Conservation (phyloP, 352 stramenopile genomes). For the Phytophthora hibernalis region DNA sequence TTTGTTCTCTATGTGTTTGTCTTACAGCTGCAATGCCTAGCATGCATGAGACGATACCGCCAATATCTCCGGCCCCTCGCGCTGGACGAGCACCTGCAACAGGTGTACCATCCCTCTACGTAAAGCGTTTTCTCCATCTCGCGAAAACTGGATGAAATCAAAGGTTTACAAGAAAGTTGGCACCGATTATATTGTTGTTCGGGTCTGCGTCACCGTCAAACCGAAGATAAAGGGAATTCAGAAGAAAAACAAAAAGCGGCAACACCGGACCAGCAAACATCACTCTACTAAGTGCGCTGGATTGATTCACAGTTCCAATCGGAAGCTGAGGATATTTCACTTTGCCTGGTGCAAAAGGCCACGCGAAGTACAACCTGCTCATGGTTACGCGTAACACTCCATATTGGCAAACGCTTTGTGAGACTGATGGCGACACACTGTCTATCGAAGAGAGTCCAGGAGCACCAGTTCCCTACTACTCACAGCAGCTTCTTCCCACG, state of each 20-base stretch:
- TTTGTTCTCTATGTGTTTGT: too few relatives aligned
- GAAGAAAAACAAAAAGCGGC: neutral
- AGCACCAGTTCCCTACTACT: neutral
- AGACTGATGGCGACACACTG: neutral
- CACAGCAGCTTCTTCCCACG: neutral
- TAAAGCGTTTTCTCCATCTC: neutral
- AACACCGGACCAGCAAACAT: neutral
- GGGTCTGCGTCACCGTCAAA: neutral
- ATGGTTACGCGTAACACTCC: neutral
- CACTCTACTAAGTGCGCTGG: neutral
- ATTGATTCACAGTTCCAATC: neutral
- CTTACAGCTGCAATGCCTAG: neutral
- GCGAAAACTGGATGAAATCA: neutral
- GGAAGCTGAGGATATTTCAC: neutral
- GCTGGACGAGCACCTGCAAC: neutral
- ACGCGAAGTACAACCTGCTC: neutral
- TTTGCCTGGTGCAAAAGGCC: neutral
- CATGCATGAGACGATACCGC: neutral
- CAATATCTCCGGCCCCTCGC: neutral
- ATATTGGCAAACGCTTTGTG: slow-evolving; percentile 1
- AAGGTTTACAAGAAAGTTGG: neutral
- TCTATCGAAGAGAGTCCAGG: neutral
- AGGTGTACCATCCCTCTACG: neutral
- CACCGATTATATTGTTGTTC: neutral
- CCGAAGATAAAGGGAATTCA: neutral